These are phyloP conservation scores for Metschnikowia similis DNA, from an alignment of 805 yeast genomes.

Conservation along the genomic window DNA sequence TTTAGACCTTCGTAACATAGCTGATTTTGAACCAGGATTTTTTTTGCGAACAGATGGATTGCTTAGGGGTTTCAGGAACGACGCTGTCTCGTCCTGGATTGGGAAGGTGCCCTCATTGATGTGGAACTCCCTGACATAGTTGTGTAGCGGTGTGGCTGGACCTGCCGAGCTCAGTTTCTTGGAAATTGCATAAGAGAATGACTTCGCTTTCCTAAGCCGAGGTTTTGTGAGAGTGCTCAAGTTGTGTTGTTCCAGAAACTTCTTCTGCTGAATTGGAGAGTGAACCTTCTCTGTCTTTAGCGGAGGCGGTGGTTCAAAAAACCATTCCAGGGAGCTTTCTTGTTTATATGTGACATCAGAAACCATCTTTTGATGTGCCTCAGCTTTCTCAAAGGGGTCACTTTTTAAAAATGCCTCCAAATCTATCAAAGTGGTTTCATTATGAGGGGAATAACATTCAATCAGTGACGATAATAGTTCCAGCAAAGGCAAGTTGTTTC, in stretches of 20 bases:
- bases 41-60: conserved; percentile 6
- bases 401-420: conserved; percentile 3
- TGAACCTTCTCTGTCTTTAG: neutral
- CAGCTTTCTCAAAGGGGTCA: conserved; percentile 1
- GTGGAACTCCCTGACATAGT: conserved; percentile 16
- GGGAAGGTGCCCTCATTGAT: conserved; percentile 11
- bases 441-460: neutral
- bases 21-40: conserved; percentile 6
- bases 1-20: conserved; percentile 9
- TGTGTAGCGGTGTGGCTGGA: conserved; percentile 13
- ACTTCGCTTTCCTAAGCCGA: conserved; percentile 7
- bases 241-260: neutral
- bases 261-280: neutral
- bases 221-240: neutral
- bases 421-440: neutral
- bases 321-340: neutral
- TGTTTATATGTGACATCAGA: neutral
- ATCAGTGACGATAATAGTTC: neutral
- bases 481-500: neutral
- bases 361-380: neutral
- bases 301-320: neutral
- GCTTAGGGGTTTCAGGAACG: conserved; percentile 11
- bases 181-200: conserved; percentile 3
- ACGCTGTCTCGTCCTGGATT: conserved; percentile 16
- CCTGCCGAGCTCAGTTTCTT: conserved; percentile 5